Evolutionary conservation across 192 early-diverging fungal species (phyloP), one percentile per base, ranked within the genome.

Genomic region (Gorgonomyces haynaldii): DNA sequence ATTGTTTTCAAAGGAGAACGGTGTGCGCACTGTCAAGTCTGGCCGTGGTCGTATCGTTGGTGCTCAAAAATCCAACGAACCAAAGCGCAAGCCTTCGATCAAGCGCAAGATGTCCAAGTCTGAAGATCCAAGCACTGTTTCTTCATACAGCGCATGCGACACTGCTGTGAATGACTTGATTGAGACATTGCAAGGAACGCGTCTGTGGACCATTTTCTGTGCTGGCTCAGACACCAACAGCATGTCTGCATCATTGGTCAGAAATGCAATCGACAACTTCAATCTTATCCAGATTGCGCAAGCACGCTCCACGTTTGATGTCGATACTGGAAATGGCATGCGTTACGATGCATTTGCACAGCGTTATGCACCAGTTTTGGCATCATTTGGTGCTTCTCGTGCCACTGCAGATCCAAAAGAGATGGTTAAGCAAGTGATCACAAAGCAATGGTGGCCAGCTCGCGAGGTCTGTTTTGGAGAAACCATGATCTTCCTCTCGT

Each of bases 171-270:
- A 85, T 26, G 86, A 93, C 47, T 63, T 96, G 47, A 62, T 84
- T 24, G 71, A 82, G 4, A 84, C 92, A 0, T 72, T 90, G 37
- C 57, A 68, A 16, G 74, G 82, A 38, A 89, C 89, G 25, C 72
- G 74, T 29, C 60, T 80, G 4, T 97, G 90, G 86, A 69, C 83
- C 26, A 70, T 95, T 5, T 66, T 85, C 45, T 92, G 92, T 66
- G 63, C 93, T 15, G 61, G 78, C 22, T 79, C 88, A 4, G 81
- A 85, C n/a, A n/a, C n/a, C n/a, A n/a, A n/a, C n/a, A n/a, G n/a
- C n/a, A n/a, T n/a, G n/a, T 45, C 75, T 79, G 52, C 64, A 62
- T 52, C 38, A 57, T 69, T 69, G 28, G 68, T 96, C 32, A 70
- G 64, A 27, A 53, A 72, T 7, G 89, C 93, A 59, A 58, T 94